Conservation (phyloP, 495 filamentous ascomycete species). For the Daldinia concentrica region DNA sequence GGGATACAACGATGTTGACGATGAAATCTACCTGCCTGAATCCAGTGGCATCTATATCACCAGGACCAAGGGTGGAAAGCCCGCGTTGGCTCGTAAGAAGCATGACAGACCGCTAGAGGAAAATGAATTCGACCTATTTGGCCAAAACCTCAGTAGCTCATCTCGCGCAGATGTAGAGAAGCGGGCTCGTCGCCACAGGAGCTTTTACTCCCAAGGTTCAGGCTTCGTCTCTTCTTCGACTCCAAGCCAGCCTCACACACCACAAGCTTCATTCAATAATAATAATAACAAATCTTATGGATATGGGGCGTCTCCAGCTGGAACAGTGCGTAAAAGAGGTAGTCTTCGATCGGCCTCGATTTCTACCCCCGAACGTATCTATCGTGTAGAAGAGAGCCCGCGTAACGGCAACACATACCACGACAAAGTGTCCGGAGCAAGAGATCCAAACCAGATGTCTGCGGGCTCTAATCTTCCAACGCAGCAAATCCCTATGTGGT, state of each 20-base stretch:
- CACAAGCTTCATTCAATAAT: background rate
- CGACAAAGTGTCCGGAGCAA: background rate
- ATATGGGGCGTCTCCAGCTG: background rate
- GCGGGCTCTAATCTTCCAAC: background rate
- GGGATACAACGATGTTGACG: background rate
- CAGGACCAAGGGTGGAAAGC: conserved; percentile 30
- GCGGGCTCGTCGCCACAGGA: conserved; percentile 11
- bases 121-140: conserved; percentile 29
- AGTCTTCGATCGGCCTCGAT: conserved; percentile 1
- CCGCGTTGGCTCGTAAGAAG: conserved; percentile 40
- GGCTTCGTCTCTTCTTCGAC: background rate
- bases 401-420: background rate
- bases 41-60: conserved; percentile 34
- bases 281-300: background rate
- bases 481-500: background rate
- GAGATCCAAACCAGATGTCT: background rate
- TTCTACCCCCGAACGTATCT: background rate
- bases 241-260: background rate
- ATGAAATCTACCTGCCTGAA: conserved; percentile 21
- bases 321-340: background rate
- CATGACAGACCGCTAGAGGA: conserved; percentile 20
- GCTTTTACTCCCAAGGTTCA: background rate
- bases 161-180: conserved; percentile 36
- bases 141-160: conserved; percentile 26
- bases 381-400: background rate